Base-by-base conservation (phyloP, 2,329 filamentous ascomycete species). In the Parascedosporium putredinis region DNA sequence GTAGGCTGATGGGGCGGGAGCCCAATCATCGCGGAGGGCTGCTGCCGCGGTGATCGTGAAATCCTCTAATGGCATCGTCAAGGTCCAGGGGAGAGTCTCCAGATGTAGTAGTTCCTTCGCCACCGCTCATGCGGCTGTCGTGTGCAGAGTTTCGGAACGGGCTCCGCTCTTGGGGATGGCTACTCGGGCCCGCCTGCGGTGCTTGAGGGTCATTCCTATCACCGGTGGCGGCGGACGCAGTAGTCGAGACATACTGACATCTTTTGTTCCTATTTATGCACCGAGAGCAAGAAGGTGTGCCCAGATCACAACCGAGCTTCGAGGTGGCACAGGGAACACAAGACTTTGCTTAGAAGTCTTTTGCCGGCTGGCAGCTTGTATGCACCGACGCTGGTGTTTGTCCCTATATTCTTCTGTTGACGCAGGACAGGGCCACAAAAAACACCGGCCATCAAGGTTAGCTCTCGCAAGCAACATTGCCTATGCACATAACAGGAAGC, bases 341-440 rank as follows among this genome's bases (percentile, higher is more conserved):
- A 5, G 48, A 50, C 48, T 45, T 50, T 50, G 48, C 40, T 50
- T 50, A 12, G 48, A 50, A 20, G 38, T 42, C 23, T 42, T 42
- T 42, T 42, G 38, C 23, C 38, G 38, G 38, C 38, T 42, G 38
- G 38, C 38, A 20, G 38, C 38, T 42, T 42, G 38, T 16, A 42
- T 42, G 23, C 38, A 42, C 5, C 38, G 38, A 5, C 38, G 38
- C 20, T 42, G 38, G 23, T 42, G 38, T 42, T 42, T 42, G 20
- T 42, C 38, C 20, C 38, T 42, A 20, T 42, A 42, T 42, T 42
- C 38, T 20, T 42, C 38, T 42, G 38, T 42, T 42, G 16, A 42
- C 20, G 18, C 6, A 31, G 14, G 16, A 22, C 38, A 20, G 16
- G 38, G 23, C 38, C 38, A 22, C 4, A 14, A 16, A n/a, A 31